Base-by-base conservation (phyloP, 2,329 filamentous ascomycete genomes). In the Diplocarpon mali region DNA sequence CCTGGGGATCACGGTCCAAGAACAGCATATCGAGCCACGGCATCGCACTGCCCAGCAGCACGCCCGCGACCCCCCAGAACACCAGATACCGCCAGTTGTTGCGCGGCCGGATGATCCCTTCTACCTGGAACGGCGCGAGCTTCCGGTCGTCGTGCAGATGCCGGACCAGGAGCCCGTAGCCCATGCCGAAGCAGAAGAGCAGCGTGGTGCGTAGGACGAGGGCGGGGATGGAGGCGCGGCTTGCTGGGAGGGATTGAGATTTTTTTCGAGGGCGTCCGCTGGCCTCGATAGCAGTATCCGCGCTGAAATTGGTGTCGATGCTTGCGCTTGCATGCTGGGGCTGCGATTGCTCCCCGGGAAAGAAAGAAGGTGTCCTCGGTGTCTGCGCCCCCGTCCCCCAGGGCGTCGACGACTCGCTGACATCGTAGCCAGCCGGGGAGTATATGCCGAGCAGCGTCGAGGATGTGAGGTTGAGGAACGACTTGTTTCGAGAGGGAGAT, bases 391-490 rank as follows among this genome's bases (percentile, higher is more conserved):
- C 86, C 0, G 80, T 84, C 17, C 83, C 85, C 81, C 83, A 92
- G 2, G 86, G 86, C 10, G 83, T 88, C 44, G 72, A 69, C 2
- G 71, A 64, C 10, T 57, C 47, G 9, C 30, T 32, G 30, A 65
- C 64, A 36, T 74, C 69, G 46, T 75, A 74, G 28, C 73, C 72
- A 1, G 76, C 76, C 6, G 78, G 79, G 10, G 80, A 80, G 69
- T 94, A 98, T 58, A 98, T 98, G 44, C 92, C 90, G 55, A 83
- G 85, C 5, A 98, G 75, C 0, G 92, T 95, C 2, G 87, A 89
- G 9, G 85, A 82, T 3, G 87, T 95, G 48, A 98, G 73, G 61
- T 95, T 94, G 59, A 88, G 69, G 46, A 87, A 76, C 9, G 87
- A 95, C 53, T 83, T 78, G 17, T 81, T 84, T 47, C 85, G 78